Evolutionary conservation across 2,329 filamentous ascomycete species (phyloP).

Genomic region (Fusarium neocosmosporiellum): DNA sequence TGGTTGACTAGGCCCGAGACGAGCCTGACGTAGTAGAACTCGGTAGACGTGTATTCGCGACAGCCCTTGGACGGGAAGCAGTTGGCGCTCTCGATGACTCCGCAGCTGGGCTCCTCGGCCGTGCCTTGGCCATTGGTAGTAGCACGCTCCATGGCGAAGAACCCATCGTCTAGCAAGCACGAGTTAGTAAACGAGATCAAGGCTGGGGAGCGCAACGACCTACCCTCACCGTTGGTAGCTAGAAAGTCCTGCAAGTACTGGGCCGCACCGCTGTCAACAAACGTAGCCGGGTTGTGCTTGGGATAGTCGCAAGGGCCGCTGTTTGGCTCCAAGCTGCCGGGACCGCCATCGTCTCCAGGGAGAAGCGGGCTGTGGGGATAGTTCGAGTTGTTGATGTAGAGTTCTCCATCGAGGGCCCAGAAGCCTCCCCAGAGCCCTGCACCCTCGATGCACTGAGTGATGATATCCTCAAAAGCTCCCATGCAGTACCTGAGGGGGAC

Average conservation of each 20-base stretch:
- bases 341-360: not conserved
- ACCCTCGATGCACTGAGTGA: not conserved
- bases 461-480: not conserved
- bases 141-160: not conserved
- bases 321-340: not conserved
- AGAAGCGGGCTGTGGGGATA: not conserved
- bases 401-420: not conserved
- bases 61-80: not conserved
- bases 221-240: not conserved
- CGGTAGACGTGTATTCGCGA: not conserved
- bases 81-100: not conserved
- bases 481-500: not conserved
- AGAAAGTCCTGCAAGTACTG: not conserved
- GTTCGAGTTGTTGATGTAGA: not conserved
- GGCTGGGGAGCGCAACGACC: not conserved
- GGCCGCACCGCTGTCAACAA: not conserved
- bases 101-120: not conserved
- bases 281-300: not conserved
- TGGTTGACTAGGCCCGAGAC: not conserved
- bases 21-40: not conserved
- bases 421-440: not conserved
- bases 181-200: not conserved
- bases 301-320: not conserved
- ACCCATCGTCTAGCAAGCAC: not conserved
- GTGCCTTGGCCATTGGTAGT: not conserved